These are phyloP conservation scores for Rhodotorula graminis DNA, from an alignment of 768 basidiomycete genomes.

Conservation along the genomic window DNA sequence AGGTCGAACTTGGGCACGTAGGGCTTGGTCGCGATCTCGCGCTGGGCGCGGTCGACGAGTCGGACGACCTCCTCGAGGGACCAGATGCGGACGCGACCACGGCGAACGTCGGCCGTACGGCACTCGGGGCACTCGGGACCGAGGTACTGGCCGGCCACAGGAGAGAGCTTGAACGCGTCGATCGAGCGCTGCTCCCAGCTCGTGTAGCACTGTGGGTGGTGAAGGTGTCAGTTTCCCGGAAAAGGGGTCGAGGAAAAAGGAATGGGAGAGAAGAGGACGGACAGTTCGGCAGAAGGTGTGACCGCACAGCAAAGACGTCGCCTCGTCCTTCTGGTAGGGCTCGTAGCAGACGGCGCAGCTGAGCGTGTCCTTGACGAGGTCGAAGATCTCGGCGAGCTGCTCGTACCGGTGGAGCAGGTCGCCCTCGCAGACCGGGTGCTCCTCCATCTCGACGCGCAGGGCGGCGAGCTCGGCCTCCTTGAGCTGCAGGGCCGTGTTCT, in stretches of 20 bases:
- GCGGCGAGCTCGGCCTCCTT: constrained; percentile 23
- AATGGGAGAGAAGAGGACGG: no score
- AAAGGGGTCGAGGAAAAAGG: no score
- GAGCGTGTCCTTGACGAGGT: constrained; percentile 12
- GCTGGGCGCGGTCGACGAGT: constrained; percentile 18
- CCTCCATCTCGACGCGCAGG: neutral
- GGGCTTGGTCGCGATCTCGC: constrained; percentile 15
- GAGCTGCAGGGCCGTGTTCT: constrained; percentile 4
- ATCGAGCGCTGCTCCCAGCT: constrained; percentile 15
- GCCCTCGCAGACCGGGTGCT: constrained; percentile 6
- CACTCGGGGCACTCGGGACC: constrained; percentile 32
- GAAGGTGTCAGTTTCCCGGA: no score
- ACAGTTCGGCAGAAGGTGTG: constrained; percentile 26
- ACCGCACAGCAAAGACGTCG: constrained; percentile 11
- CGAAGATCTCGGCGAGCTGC: constrained; percentile 8
- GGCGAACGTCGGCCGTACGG: constrained; percentile 6
- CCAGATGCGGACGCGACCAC: constrained; percentile 24
- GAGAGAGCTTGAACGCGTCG: constrained; percentile 15
- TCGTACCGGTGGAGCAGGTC: constrained; percentile 14
- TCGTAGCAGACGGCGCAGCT: constrained; percentile 30
- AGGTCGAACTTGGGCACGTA: constrained; percentile 2
- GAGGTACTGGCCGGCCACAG: constrained; percentile 5
- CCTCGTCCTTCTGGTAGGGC: constrained; percentile 4
- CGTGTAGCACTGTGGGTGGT: neutral
- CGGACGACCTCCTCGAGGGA: constrained; percentile 13